phyloP scores from a whole-genome alignment of 2,329 filamentous ascomycete species.

The Aureobasidium sp. region DNA sequence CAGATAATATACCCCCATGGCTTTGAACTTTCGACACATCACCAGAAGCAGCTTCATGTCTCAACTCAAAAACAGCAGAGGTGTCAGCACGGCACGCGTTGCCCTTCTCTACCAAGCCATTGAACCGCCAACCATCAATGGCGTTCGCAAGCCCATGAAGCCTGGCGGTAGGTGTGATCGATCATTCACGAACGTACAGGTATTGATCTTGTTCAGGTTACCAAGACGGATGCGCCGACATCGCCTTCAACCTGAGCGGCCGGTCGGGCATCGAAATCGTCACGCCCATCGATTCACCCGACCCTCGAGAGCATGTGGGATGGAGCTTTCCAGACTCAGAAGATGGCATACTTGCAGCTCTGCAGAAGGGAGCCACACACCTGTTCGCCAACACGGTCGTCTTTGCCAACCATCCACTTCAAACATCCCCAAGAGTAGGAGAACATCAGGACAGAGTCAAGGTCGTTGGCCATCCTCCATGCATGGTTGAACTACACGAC shows the following conservation, averaged over 20 bases:
- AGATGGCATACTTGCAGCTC: constrained; percentile 32
- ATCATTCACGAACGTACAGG: not conserved
- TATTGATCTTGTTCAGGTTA: constrained; percentile 29
- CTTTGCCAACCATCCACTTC: constrained; percentile 41
- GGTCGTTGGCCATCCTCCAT: constrained; percentile 40
- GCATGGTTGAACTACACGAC: constrained; percentile 41
- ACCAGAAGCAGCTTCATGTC: not conserved
- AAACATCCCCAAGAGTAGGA: constrained; percentile 30
- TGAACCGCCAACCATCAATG: constrained; percentile 39
- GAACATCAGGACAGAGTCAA: constrained; percentile 24
- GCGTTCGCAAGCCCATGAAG: constrained; percentile 41
- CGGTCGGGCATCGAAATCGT: constrained; percentile 26
- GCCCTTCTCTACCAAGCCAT: constrained; percentile 42
- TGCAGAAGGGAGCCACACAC: constrained; percentile 32
- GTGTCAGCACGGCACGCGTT: constrained; percentile 21
- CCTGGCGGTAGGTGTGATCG: constrained; percentile 30
- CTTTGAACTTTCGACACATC: not conserved
- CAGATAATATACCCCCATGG: not conserved
- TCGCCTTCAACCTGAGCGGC: constrained; percentile 33
- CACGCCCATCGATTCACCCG: constrained; percentile 23
- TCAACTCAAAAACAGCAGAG: not conserved
- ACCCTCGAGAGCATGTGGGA: constrained; percentile 20
- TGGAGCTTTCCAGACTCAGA: constrained; percentile 40
- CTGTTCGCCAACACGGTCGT: constrained; percentile 46
- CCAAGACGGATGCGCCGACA: constrained; percentile 41